These are phyloP conservation scores for Cercospora berteroae DNA, from an alignment of 2,329 filamentous ascomycete species.

Conservation along the genomic window DNA sequence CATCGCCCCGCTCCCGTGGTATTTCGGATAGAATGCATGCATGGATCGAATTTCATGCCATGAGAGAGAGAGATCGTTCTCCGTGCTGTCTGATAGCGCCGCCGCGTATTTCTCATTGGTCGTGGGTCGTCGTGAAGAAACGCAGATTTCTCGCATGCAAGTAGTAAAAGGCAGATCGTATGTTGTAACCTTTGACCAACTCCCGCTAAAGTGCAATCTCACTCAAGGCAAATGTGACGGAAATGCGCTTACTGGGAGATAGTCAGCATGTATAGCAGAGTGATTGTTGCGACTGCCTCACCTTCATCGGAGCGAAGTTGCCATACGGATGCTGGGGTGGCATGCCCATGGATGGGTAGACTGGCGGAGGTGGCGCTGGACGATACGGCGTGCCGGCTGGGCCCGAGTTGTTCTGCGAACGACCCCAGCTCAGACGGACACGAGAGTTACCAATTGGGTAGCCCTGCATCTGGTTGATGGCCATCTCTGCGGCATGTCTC, in stretches of 20 bases:
- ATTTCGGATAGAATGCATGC: slow-evolving; percentile 8
- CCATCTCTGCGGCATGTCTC: slow-evolving; percentile 98
- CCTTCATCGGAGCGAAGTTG: slow-evolving; percentile 68
- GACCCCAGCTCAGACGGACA: slow-evolving; percentile 94
- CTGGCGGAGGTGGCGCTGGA: slow-evolving; percentile 78
- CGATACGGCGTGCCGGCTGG: slow-evolving; percentile 94
- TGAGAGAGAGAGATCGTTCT: slow-evolving; percentile 27
- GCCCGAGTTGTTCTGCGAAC: slow-evolving; percentile 98
- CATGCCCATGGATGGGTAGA: slow-evolving; percentile 67
- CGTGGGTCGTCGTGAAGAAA: slow-evolving; percentile 31
- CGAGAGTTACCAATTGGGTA: slow-evolving; percentile 99
- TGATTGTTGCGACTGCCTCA: too few species aligned
- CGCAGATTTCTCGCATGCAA: slow-evolving; percentile 28
- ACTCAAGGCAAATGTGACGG: slow-evolving; percentile 41
- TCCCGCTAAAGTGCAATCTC: slow-evolving; percentile 44
- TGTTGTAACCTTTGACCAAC: slow-evolving; percentile 35
- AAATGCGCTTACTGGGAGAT: slow-evolving; percentile 36
- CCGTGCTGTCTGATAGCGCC: slow-evolving; percentile 26
- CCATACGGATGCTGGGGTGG: slow-evolving; percentile 62
- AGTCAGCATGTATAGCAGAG: too few species aligned
- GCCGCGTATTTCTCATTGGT: slow-evolving; percentile 21
- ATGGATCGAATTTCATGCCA: slow-evolving; percentile 25
- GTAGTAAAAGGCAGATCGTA: slow-evolving; percentile 31
- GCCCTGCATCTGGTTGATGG: slow-evolving; percentile 99
- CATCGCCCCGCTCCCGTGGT: slow-evolving; percentile 16